Evolutionary conservation across 768 basidiomycete genomes (phyloP).

Genomic region (Cyclocybe aegerita): DNA sequence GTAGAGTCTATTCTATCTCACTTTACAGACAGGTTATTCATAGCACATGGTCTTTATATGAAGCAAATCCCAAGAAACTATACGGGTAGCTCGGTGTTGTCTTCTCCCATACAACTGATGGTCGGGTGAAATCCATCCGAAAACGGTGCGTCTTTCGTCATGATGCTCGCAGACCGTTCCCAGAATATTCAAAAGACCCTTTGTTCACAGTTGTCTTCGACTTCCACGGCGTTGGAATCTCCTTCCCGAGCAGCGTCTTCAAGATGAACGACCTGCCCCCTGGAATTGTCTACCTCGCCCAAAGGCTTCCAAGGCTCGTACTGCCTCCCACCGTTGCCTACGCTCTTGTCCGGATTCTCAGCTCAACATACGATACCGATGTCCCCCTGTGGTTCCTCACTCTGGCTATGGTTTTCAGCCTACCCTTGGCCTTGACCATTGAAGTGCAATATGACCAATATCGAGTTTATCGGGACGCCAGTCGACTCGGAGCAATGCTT

Average conservation of each 20-base stretch:
- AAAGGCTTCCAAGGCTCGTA: constrained; percentile 16
- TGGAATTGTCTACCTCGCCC: constrained; percentile 23
- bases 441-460: constrained; percentile 14
- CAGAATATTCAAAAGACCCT: too few relatives aligned
- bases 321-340: constrained; percentile 20
- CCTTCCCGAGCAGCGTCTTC: not conserved
- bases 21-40: too few relatives aligned
- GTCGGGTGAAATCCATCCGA: too few relatives aligned
- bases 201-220: too few relatives aligned
- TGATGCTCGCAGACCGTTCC: too few relatives aligned
- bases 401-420: constrained; percentile 12
- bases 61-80: too few relatives aligned
- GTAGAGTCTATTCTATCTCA: too few relatives aligned
- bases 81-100: too few relatives aligned
- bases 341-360: constrained; percentile 4
- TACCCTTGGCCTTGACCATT: constrained; percentile 16
- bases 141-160: too few relatives aligned
- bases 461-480: constrained; percentile 15
- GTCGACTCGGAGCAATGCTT: constrained; percentile 17
- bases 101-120: too few relatives aligned
- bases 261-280: constrained; percentile 21
- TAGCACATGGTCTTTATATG: too few relatives aligned
- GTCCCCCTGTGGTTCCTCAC: constrained; percentile 11
- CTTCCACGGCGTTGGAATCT: too few relatives aligned
- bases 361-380: not conserved